These are phyloP conservation scores for Lophiostoma macrostomum DNA, from an alignment of 495 filamentous ascomycete species.

Conservation along the genomic window DNA sequence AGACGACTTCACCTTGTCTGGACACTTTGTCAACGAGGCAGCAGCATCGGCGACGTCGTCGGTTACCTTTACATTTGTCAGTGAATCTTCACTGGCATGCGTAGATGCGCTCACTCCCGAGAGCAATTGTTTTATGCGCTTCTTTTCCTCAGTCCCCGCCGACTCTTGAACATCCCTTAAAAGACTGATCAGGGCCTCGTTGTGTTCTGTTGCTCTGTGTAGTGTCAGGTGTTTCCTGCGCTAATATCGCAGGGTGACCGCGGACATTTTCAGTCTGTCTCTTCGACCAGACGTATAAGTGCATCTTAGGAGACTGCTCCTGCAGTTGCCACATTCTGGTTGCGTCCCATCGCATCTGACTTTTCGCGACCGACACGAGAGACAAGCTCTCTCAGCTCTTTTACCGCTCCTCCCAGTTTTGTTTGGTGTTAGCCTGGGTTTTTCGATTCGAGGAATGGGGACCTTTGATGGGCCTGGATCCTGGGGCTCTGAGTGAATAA, in stretches of 20 bases:
- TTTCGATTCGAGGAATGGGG: slow-evolving; percentile 23
- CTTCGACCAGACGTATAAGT: slow-evolving; percentile 57
- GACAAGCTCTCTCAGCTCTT: slow-evolving; percentile 33
- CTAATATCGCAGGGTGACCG: not conserved
- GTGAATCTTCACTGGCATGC: not conserved
- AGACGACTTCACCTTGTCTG: not conserved
- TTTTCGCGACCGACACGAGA: slow-evolving; percentile 44
- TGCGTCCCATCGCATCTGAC: slow-evolving; percentile 58
- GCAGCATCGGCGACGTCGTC: slow-evolving; percentile 17
- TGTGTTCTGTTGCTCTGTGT: slow-evolving; percentile 22
- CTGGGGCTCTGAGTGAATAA: no score
- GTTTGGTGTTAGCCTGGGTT: not conserved
- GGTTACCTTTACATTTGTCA: not conserved
- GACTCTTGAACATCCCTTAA: slow-evolving; percentile 2
- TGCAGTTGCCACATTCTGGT: slow-evolving; percentile 56
- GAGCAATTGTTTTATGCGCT: slow-evolving; percentile 16
- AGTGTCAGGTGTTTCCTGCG: not conserved
- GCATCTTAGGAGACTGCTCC: slow-evolving; percentile 50
- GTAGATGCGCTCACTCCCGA: slow-evolving; percentile 17
- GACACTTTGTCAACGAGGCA: not conserved
- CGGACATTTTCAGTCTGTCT: slow-evolving; percentile 43
- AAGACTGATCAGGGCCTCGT: slow-evolving; percentile 16
- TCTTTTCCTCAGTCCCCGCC: not conserved
- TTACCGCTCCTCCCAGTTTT: not conserved
- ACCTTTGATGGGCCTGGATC: slow-evolving; percentile 19